Base-by-base conservation (phyloP, 2,329 filamentous ascomycete species). In the Aspergillus sp. region DNA sequence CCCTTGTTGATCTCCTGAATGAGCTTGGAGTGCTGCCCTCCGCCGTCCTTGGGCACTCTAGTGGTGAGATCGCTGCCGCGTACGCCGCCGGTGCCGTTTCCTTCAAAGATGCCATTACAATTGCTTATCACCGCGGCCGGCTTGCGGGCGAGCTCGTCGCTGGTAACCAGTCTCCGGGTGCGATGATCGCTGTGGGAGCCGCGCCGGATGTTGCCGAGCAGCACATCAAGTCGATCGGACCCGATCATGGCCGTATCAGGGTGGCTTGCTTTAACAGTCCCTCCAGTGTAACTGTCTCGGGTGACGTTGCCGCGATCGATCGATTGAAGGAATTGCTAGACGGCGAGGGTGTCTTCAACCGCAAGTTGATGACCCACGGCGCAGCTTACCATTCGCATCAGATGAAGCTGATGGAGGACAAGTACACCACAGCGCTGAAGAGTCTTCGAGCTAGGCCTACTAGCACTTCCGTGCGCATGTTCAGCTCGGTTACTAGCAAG, bases 181-280 rank as follows among this genome's bases (percentile, higher is more conserved):
- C 57, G 25, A 59, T 59, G 57, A 38, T 59, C 2, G 57, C 57
- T 1, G 57, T 59, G 11, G 57, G 57, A 4, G 43, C 57, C 4
- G 28, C 57, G 22, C 50, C 50, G 13, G 22, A 47, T 15, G 34
- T 54, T 45, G 57, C 46, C 17, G 38, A 59, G 17, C 19, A 54
- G 41, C 57, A 59, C 28, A 59, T 59, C 25, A 22, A 54, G 6
- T 54, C 43, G 31, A 19, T 49, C n/a, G 57, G 57, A 15, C 11
- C 57, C 1, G 57, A 59, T 15, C 34, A n/a, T 34, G 57, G 57
- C n/a, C 57, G 57, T 22, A 54, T 59, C 50, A 25, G 57, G 7
- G 57, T 59, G n/a, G 57, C 57, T 15, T 59, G 57, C 57, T 59
- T 59, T 43, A 59, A 59, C 43, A 59, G 57, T 6, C 57, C 57